Evolutionary conservation across 139 green algal species (phyloP), one percentile per base, ranked within the genome.

Genomic region (Gonium pectorale): DNA sequence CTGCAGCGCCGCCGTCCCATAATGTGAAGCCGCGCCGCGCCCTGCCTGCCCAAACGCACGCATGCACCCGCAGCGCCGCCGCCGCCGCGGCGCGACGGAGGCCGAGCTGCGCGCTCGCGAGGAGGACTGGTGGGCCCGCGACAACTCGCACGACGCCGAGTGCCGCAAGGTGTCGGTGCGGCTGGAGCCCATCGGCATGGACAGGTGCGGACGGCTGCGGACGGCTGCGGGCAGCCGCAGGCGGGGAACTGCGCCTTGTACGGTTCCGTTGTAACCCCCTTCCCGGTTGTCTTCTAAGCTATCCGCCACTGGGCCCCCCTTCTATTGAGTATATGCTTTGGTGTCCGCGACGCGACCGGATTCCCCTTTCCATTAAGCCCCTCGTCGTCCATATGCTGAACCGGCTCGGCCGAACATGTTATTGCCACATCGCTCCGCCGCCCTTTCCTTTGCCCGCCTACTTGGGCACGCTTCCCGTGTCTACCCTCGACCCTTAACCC

Each of bases 131-230:
- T 54, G 31, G 8, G 38, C 56, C 13, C 84, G 88, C 24, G 88
- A 92, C 59, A 83, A 80, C 29, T 66, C 79, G 37, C 69, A 80
- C 35, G 63, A 82, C 33, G 69, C 67, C 9, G 86, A 89, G 80
- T 37, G 88, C 67, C 79, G 74, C 21, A 66, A 81, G 13, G 79
- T 81, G 54, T 64, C 72, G 56, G 79, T 92, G 40, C 67, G 89
- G 22, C 68, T 74, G 24, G 89, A 92, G 73, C 69, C 86, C 37
- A 60, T 90, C n/a, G 89, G 89, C 21, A 70, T 51, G 5, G 89
- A 92, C 78, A 71, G 89, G 69, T 71, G 75, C n/a, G n/a, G 75
- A 2, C 9, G 46, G 19, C 29, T n/a, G 44, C 5, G 2, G 62
- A 17, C 13, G 49, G 49, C 17, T 13, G 49, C 13, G 49, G 49